Evolutionary conservation across 768 basidiomycete species (phyloP), one percentile per base, ranked within the genome.

Genomic region (Mycena floridula): DNA sequence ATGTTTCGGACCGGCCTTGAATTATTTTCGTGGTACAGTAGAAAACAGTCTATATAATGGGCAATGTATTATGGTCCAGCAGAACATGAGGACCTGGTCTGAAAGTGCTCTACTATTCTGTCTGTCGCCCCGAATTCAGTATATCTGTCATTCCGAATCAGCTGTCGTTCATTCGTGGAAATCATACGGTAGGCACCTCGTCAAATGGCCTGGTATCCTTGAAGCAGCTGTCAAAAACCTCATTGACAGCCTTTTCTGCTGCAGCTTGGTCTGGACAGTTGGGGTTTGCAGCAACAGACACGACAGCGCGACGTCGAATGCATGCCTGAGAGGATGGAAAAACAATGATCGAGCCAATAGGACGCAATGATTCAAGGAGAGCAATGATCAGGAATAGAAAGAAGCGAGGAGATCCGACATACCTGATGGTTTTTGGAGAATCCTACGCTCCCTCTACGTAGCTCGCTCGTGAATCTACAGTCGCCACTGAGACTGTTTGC

Each of bases 371-470:
- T 9, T 12, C 20, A 27, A 21, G 27, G 25, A 49, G 20, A 50
- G 45, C 18, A 27, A 26, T 36, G 35, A 37, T n/a, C n/a, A n/a
- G n/a, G n/a, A n/a, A n/a, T n/a, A n/a, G n/a, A n/a, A n/a, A n/a
- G n/a, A n/a, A 27, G 23, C 41, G 21, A 25, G 25, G 39, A 36
- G 30, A 37, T 24, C 25, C 37, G 48, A 45, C 70, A 40, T 50
- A 90, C 94, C 77, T 95, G 91, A 64, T 97, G 94, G 56, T 96
- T 92, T 65, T 94, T 95, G 44, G 89, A 82, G 64, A 96, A 91
- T 4, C 78, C 66, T 48, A 83, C 70, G 58, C 85, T 76, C 4
- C 89, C 87, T 24, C 93, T 73, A 30, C 77, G 68, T 20, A 95
- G 59, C 63, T 98, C 94, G 48, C 92, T 77, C 25, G 76, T 75